Evolutionary conservation across 345 rosid species (phyloP), one percentile per base, ranked within the genome.

Genomic region (Turnera subulata): DNA sequence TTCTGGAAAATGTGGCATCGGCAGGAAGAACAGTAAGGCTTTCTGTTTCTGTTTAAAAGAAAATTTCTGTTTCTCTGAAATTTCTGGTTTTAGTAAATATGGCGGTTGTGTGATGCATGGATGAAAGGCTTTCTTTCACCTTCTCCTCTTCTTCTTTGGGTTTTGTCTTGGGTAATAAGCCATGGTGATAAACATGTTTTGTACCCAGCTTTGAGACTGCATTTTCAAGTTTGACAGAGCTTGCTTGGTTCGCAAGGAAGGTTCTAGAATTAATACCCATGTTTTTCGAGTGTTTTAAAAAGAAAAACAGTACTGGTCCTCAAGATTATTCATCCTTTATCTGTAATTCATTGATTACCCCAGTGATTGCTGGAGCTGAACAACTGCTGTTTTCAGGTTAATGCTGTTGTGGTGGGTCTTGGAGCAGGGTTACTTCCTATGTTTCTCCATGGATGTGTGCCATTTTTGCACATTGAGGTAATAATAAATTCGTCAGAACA

Each of bases 341-440:
- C 19, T 45, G 43, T 19, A 46, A 49, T 35, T 59, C 20, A 13
- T 15, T 58, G 46, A 20, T 37, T 48, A 4, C 20, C 16, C 35
- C 22, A n/a, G n/a, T 29, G 51, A 45, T 29, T 44, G 42, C 46
- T 46, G 6, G 17, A 17, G 21, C 53, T 11, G 45, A 58, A 22
- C 15, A 19, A 4, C 38, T 37, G 21, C 15, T 29, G 26, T 67
- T 68, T 46, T 51, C 80, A 91, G 93, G 89, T 83, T 61, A 86
- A 79, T 71, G 76, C 85, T 55, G 89, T 85, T 63, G 72, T 92
- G 49, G 69, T 92, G 50, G 98, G 97, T 77, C 95, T 92, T 65
- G 98, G 97, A 55, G 98, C 98, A 12, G 97, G 98, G 56, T 66
- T 92, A 54, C 89, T 92, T 73, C 98, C 98, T 48, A 89, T 89